Evolutionary conservation across 148 eudicot genomes (phyloP).

Genomic region (Arbutus unedo): DNA sequence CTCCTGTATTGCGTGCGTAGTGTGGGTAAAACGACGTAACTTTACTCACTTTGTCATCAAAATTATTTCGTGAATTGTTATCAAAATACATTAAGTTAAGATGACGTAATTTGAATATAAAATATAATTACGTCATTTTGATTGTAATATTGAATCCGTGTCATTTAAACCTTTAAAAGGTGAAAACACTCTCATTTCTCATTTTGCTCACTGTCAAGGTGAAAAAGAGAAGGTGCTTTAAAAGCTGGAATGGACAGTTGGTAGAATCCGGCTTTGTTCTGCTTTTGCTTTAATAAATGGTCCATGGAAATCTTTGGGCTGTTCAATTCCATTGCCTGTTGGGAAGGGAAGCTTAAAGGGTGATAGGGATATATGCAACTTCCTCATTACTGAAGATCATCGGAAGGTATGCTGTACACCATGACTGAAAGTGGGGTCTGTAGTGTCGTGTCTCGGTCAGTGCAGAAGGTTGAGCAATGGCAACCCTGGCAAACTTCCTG

Average conservation of each 20-base stretch:
- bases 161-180: background rate
- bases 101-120: too few relatives aligned
- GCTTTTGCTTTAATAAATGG: conserved; percentile 18
- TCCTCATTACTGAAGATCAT: background rate
- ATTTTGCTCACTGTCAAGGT: background rate
- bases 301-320: background rate
- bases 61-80: too few relatives aligned
- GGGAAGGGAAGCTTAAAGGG: conserved; percentile 15
- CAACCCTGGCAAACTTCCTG: background rate
- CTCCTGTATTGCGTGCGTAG: too few relatives aligned
- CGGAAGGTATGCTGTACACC: background rate
- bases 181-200: background rate
- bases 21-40: too few relatives aligned
- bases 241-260: conserved; percentile 14
- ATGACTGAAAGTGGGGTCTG: background rate
- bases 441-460: background rate
- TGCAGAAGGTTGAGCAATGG: background rate
- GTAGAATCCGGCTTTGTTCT: background rate
- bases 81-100: too few relatives aligned
- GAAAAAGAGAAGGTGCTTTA: conserved; percentile 7
- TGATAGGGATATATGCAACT: conserved; percentile 5
- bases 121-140: too few relatives aligned
- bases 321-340: conserved; percentile 5
- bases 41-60: too few relatives aligned
- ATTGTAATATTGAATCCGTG: too few relatives aligned